Base-by-base conservation (phyloP, 371 early-diverging fungal genomes). In the Parasitella parasitica region DNA sequence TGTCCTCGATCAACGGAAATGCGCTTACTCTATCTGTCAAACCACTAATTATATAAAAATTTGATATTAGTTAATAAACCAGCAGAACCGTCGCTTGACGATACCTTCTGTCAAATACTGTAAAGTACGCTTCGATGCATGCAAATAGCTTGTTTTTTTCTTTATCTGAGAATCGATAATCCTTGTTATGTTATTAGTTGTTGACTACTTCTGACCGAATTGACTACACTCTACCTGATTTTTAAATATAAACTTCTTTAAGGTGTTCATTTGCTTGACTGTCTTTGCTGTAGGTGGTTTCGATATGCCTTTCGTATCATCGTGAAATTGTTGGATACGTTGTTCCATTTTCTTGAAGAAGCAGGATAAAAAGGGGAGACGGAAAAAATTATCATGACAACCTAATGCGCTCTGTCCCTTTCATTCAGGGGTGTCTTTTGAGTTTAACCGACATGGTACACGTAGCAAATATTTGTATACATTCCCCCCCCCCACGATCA, bases 141-240 rank as follows among this genome's bases (percentile, higher is more conserved):
- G 74, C 77, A 70, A 77, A 73, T 12, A 77, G 43, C 30, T 73
- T 73, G 22, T 69, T 70, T 36, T 77, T 77, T 53, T 77, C 77
- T 52, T 73, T 73, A 52, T 73, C 73, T 18, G 73, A 70, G 37
- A 73, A 73, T 41, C 73, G 51, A 49, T 69, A 73, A 28, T 73
- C 73, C 70, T 73, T 30, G 39, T 26, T 24, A 4, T 15, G 26
- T 20, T n/a, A 2, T 28, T 20, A 13, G n/a, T 16, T 15, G 13
- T 49, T 12, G 27, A 28, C 49, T n/a, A 49, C n/a, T 49, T 28
- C 12, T 15, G 48, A 39, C 34, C 3, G 35, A 5, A 34, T 20
- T 16, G n/a, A 22, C 27, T 5, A 26, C 1, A 0, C 15, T 8
- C 37, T 59, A 67, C 73, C 49, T 73, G 73, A 38, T 73, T 73